These are phyloP conservation scores for Aschersonia sp. DNA, from an alignment of 2,329 filamentous ascomycete genomes.

Conservation along the genomic window DNA sequence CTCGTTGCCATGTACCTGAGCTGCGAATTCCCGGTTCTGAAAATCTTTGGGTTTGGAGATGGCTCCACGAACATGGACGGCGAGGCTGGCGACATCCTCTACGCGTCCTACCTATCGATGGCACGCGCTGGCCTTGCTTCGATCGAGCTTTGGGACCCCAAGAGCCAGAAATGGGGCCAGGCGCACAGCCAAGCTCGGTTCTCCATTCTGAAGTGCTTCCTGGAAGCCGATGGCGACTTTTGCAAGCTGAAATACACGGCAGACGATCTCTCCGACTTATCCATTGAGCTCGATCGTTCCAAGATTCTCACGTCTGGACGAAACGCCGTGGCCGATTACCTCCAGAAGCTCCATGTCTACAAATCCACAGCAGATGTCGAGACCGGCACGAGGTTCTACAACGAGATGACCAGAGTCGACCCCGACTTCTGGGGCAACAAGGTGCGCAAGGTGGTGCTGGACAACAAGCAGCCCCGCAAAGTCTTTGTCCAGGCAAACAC, in stretches of 20 bases:
- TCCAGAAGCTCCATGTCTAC: constrained; percentile 86
- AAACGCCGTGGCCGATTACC: constrained; percentile 70
- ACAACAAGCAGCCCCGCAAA: constrained; percentile 70
- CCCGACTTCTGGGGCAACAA: constrained; percentile 70
- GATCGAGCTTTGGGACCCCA: constrained; percentile 90
- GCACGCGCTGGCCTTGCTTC: constrained; percentile 80
- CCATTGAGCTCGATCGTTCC: constrained; percentile 67
- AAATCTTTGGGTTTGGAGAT: constrained; percentile 85
- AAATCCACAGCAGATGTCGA: constrained; percentile 79
- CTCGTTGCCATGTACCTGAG: constrained; percentile 83
- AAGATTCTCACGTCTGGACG: constrained; percentile 79
- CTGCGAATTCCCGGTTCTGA: constrained; percentile 76
- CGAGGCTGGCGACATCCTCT: constrained; percentile 76
- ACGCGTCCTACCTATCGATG: constrained; percentile 82
- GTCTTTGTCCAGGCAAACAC: constrained; percentile 95
- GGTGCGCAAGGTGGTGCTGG: constrained; percentile 60
- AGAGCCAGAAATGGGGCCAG: constrained; percentile 83
- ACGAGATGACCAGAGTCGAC: constrained; percentile 69
- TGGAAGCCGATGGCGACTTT: constrained; percentile 75
- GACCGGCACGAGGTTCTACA: constrained; percentile 65
- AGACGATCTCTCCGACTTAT: constrained; percentile 66
- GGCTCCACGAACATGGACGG: constrained; percentile 57
- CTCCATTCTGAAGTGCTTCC: constrained; percentile 72
- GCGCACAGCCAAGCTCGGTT: constrained; percentile 85
- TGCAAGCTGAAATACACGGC: constrained; percentile 62